Conservation (phyloP, 2,329 filamentous ascomycete genomes). For the Sporothrix brasiliensis region DNA sequence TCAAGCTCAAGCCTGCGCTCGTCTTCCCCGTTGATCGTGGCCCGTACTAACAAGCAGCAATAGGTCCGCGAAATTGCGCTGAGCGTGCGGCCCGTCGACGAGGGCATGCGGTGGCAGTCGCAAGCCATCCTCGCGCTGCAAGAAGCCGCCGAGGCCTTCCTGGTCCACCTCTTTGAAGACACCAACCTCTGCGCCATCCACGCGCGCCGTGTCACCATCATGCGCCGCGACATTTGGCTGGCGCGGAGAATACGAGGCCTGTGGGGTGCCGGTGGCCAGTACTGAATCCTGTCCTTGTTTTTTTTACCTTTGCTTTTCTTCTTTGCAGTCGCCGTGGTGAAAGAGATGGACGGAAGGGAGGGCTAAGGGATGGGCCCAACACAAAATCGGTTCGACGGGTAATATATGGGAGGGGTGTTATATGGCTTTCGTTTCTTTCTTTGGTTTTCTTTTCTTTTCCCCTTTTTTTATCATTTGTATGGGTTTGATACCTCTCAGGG, state of each 20-base stretch:
- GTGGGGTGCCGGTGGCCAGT: slow-evolving; percentile 69
- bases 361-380: not conserved
- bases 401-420: slow-evolving; percentile 1
- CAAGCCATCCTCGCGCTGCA: slow-evolving; percentile 92
- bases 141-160: slow-evolving; percentile 93
- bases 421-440: not conserved
- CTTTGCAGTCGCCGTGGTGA: not conserved
- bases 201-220: slow-evolving; percentile 93
- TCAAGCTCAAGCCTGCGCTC: too few species aligned
- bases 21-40: not conserved
- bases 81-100: slow-evolving; percentile 61
- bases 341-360: not conserved
- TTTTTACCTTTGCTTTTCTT: not conserved
- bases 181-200: slow-evolving; percentile 96
- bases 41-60: not conserved
- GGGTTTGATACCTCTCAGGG: slow-evolving; percentile 23
- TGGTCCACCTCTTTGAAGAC: slow-evolving; percentile 95
- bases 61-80: slow-evolving; percentile 75
- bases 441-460: not conserved
- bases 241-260: slow-evolving; percentile 77
- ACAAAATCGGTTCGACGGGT: not conserved
- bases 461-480: slow-evolving; percentile 1
- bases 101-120: slow-evolving; percentile 90
- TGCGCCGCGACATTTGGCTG: slow-evolving; percentile 97
- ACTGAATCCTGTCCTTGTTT: slow-evolving; percentile 32